phyloP scores from a whole-genome alignment of 2,329 filamentous ascomycete genomes.

The Penicillium sp. region DNA sequence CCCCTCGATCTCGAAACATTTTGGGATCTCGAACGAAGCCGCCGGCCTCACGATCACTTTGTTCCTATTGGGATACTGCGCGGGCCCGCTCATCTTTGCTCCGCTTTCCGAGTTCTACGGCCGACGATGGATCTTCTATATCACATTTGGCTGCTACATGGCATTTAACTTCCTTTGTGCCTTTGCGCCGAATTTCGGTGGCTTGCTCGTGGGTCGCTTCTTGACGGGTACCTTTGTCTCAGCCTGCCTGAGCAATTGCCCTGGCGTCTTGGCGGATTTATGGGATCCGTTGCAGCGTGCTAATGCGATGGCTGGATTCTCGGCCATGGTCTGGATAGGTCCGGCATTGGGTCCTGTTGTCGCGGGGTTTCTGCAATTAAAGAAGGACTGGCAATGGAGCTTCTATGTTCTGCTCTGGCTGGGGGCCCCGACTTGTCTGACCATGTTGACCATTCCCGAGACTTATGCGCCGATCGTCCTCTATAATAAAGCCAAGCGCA shows the following conservation, averaged over 20 bases:
- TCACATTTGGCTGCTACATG: slow-evolving; percentile 42
- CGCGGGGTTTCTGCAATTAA: slow-evolving; percentile 61
- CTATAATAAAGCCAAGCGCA: slow-evolving; percentile 57
- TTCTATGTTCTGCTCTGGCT: slow-evolving; percentile 52
- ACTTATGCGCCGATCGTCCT: slow-evolving; percentile 59
- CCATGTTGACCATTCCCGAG: slow-evolving; percentile 64
- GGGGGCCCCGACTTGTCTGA: slow-evolving; percentile 35
- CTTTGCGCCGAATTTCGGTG: slow-evolving; percentile 59
- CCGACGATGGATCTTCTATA: slow-evolving; percentile 53
- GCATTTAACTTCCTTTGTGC: slow-evolving; percentile 51
- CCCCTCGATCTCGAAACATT: slow-evolving; percentile 49
- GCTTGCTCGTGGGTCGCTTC: slow-evolving; percentile 59
- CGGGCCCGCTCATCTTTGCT: slow-evolving; percentile 65
- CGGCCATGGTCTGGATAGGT: slow-evolving; percentile 58
- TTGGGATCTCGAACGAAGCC: slow-evolving; percentile 53
- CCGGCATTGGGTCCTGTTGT: slow-evolving; percentile 60
- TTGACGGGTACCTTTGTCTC: slow-evolving; percentile 60
- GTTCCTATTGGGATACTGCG: slow-evolving; percentile 67
- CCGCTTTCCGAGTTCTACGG: slow-evolving; percentile 70
- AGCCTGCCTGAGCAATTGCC: slow-evolving; percentile 48
- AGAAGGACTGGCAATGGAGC: slow-evolving; percentile 52
- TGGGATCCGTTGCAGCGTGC: slow-evolving; percentile 58
- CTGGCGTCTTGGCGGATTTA: slow-evolving; percentile 58
- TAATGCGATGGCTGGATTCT: slow-evolving; percentile 60
- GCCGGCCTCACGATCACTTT: slow-evolving; percentile 64